phyloP scores from a whole-genome alignment of 2,329 filamentous ascomycete species.

The Xylariaceae sp. region DNA sequence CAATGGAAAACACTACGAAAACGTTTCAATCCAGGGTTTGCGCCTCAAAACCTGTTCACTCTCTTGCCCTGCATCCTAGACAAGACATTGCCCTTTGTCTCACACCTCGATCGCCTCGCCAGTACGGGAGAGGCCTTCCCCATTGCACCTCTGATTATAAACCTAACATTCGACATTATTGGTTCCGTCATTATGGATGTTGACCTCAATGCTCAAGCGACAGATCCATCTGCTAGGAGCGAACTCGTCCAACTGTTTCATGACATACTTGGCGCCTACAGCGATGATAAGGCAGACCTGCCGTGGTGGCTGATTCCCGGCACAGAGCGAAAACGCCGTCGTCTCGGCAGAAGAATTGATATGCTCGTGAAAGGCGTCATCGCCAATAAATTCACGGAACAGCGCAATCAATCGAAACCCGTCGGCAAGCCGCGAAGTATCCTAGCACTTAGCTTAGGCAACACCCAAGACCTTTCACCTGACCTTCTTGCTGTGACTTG shows the following conservation, averaged over 20 bases:
- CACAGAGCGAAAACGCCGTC: conserved; percentile 6
- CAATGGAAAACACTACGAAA: conserved; percentile 33
- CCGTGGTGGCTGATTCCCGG: conserved; percentile 20
- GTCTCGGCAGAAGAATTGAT: conserved; percentile 20
- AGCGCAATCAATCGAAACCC: not conserved
- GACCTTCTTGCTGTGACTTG: not conserved
- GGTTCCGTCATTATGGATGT: conserved; percentile 33
- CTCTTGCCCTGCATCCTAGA: conserved; percentile 35
- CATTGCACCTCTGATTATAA: conserved; percentile 23
- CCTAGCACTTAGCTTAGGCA: not conserved
- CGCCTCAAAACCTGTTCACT: conserved; percentile 36
- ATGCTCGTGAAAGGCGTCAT: conserved; percentile 23
- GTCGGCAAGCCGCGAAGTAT: conserved; percentile 8
- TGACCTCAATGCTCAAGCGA: conserved; percentile 32
- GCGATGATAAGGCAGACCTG: conserved; percentile 15
- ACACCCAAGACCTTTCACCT: not conserved
- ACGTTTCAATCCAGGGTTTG: conserved; percentile 36
- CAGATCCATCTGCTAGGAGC: conserved; percentile 9
- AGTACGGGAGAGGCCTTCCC: conserved; percentile 25
- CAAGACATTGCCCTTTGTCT: conserved; percentile 30
- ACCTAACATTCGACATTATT: conserved; percentile 39
- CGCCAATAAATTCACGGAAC: not conserved
- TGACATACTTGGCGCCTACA: conserved; percentile 26
- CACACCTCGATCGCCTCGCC: conserved; percentile 28
- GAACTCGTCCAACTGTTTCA: conserved; percentile 28